phyloP scores from a whole-genome alignment of 2,329 filamentous ascomycete species.

The Lanzia echinophila region DNA sequence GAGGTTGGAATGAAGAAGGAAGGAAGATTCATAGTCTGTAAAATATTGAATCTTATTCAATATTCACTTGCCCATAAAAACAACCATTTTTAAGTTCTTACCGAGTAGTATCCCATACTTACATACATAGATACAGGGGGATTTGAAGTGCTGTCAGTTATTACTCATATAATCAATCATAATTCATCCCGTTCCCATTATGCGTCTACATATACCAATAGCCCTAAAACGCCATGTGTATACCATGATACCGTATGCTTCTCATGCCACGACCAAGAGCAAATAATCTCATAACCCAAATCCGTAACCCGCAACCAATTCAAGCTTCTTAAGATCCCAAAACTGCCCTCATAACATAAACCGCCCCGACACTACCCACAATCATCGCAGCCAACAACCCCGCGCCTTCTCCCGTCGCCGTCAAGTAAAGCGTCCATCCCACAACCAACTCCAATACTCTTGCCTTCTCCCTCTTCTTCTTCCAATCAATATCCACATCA shows the following conservation, averaged over 20 bases:
- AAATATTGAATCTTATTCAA: too few relatives aligned
- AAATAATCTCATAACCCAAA: not conserved
- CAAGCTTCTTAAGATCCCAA: not conserved
- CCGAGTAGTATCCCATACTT: too few relatives aligned
- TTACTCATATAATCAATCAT: too few relatives aligned
- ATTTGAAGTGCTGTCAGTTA: too few relatives aligned
- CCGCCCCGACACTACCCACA: slow-evolving; percentile 25
- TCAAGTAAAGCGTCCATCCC: slow-evolving; percentile 44
- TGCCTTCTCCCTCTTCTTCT: slow-evolving; percentile 43
- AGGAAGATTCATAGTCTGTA: too few relatives aligned
- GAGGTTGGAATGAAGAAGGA: too few relatives aligned
- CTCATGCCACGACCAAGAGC: too few relatives aligned
- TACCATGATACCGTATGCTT: not conserved
- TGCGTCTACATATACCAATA: not conserved
- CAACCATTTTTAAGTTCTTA: too few relatives aligned
- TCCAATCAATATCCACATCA: slow-evolving; percentile 51
- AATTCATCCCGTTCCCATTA: too few relatives aligned
- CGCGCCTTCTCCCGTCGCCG: slow-evolving; percentile 29
- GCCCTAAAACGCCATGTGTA: too few relatives aligned
- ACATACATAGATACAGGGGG: too few relatives aligned
- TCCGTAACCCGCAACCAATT: not conserved
- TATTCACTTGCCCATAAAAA: too few relatives aligned
- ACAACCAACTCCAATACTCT: slow-evolving; percentile 52
- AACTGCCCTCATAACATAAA: slow-evolving; percentile 22
- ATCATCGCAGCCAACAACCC: slow-evolving; percentile 25